Evolutionary conservation across 2,329 filamentous ascomycete species (phyloP).

Genomic region (Malbranchea zuffiana): DNA sequence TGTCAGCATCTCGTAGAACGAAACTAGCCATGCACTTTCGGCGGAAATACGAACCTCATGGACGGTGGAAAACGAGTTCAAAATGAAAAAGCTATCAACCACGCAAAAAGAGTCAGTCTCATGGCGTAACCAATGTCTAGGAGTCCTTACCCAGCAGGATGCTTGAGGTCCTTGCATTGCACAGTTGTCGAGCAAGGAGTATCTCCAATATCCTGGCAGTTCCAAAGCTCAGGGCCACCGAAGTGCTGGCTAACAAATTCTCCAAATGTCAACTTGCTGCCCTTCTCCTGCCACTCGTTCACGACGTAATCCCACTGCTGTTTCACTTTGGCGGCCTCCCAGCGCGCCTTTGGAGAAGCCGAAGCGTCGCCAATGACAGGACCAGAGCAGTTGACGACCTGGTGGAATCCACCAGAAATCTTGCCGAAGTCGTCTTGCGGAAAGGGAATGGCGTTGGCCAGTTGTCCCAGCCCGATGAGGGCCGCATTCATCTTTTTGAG

Average conservation of each 20-base stretch:
- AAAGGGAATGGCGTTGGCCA: no score
- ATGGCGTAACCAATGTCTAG: no score
- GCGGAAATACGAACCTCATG: background rate
- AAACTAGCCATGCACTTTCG: no score
- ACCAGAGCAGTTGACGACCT: background rate
- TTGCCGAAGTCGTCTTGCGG: no score
- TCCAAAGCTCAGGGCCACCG: background rate
- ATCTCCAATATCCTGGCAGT: background rate
- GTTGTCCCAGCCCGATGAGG: no score
- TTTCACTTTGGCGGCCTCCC: background rate
- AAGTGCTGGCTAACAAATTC: background rate
- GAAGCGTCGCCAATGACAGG: background rate
- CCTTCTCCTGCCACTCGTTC: background rate
- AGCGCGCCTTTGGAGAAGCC: background rate
- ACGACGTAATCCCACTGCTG: background rate
- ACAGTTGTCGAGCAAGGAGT: background rate
- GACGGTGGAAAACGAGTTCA: background rate
- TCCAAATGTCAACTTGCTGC: background rate
- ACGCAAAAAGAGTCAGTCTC: no score
- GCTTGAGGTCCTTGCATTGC: background rate
- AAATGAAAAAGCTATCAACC: background rate
- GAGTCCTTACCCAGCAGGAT: background rate
- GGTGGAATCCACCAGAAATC: no score
- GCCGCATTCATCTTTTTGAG: no score
- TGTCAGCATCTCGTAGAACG: no score